Conservation (phyloP, 768 basidiomycete species). For the Suillus variegatus region DNA sequence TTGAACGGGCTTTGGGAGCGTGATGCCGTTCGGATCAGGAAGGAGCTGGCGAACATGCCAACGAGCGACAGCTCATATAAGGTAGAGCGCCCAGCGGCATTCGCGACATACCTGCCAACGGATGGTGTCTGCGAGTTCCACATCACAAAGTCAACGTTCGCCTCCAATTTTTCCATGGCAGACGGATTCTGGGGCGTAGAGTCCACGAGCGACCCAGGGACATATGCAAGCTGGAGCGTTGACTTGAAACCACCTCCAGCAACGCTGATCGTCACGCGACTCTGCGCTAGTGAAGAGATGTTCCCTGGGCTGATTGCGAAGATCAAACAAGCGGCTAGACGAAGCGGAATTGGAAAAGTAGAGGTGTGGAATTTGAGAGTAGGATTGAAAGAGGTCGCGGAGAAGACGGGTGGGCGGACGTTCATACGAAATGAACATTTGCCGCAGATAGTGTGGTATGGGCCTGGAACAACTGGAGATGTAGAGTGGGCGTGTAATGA, state of each 20-base stretch:
- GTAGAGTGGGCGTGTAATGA: constrained; percentile 53
- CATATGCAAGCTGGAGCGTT: constrained; percentile 48
- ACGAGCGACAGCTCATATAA: constrained; percentile 12
- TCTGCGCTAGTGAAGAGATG: constrained; percentile 30
- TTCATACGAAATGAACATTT: constrained; percentile 40
- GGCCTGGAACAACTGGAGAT: constrained; percentile 31
- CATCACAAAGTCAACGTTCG: constrained; percentile 33
- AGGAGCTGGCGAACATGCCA: constrained; percentile 24
- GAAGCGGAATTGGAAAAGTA: constrained; percentile 37
- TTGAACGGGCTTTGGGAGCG: constrained; percentile 39
- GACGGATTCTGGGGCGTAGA: constrained; percentile 24
- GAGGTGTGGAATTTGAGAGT: constrained; percentile 51
- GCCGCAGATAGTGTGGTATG: constrained; percentile 53
- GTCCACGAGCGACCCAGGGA: constrained; percentile 13
- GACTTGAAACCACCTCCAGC: constrained; percentile 33
- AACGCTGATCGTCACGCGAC: constrained; percentile 46
- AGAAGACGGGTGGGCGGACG: constrained; percentile 33
- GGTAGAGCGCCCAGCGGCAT: constrained; percentile 16
- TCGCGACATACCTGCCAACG: constrained; percentile 43
- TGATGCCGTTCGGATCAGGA: constrained; percentile 41
- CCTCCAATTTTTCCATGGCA: constrained; percentile 13
- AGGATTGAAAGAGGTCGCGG: constrained; percentile 31
- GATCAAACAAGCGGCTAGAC: constrained; percentile 37
- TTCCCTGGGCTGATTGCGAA: constrained; percentile 38
- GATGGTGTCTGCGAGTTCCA: constrained; percentile 48